Base-by-base conservation (phyloP, 768 basidiomycete genomes). In the Psilocybe azurescens region DNA sequence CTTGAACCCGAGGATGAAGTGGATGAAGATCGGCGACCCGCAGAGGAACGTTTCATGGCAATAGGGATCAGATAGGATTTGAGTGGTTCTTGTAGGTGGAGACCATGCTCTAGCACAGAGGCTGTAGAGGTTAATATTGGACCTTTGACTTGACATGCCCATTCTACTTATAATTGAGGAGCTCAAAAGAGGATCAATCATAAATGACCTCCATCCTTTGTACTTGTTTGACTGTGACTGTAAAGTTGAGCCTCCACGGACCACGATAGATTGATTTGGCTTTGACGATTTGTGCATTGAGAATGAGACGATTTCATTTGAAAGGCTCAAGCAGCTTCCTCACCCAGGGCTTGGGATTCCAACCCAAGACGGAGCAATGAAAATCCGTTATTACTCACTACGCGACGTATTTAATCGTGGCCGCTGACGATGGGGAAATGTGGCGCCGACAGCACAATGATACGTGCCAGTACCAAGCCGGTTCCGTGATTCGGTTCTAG, bases 41-140 rank as follows among this genome's bases (percentile, higher is more conserved):
- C 41, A 46, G 28, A 10, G 8, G 46, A 44, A 18, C 62, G 58
- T 18, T 63, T 63, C 62, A 58, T 63, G 28, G 29, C 41, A 6
- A 50, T 36, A 46, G 33, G 14, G 29, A 41, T 28, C 3, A 39
- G 14, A 39, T 39, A 8, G 3, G 38, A 39, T 14, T 14, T 39
- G 8, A 39, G 38, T 39, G 38, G 38, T 39, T 39, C 41, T 44
- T n/a, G 8, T 14, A 4, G 14, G n/a, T 44, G 14, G 41, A 11
- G 41, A 44, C 7, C 41, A 44, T n/a, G 41, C 5, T 44, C 5
- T 13, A 5, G n/a, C 41, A 16, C 6, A 44, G 11, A 3, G 14
- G 3, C 41, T 44, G 11, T 36, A 36, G 7, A 36, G 3, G 11
- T 36, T 36, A 11, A 36, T 24, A 36, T 36, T 36, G 11, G 1